Conservation (phyloP, 163 green algal genomes). For the Dunaliella salina region DNA sequence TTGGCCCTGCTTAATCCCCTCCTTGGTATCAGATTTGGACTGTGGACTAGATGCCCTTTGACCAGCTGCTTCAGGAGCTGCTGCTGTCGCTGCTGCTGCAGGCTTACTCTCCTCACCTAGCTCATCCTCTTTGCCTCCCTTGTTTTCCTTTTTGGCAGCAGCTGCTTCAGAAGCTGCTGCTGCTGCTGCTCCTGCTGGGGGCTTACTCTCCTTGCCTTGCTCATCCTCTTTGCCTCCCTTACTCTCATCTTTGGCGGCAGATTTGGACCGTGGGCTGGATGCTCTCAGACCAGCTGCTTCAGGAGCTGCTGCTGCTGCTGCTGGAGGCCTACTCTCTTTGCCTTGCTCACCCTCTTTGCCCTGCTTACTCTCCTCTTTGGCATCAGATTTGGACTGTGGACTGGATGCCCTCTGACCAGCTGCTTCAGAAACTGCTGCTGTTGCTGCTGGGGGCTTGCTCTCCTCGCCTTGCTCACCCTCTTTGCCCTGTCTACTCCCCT, state of each 20-base stretch:
- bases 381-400: not conserved
- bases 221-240: not conserved
- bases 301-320: not conserved
- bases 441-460: not conserved
- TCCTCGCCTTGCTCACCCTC: not conserved
- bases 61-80: not conserved
- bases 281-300: not conserved
- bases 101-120: not conserved
- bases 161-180: not conserved
- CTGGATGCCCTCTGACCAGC: not conserved
- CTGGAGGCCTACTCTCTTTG: not conserved
- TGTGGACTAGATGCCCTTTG: not conserved
- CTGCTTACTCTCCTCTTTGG: not conserved
- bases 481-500: not conserved
- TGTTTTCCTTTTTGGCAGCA: not conserved
- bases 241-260: not conserved
- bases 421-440: not conserved
- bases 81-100: not conserved
- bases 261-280: not conserved
- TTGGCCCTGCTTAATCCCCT: not conserved
- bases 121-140: not conserved
- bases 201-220: not conserved
- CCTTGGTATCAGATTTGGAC: not conserved
- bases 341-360: not conserved
- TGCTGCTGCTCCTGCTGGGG: not conserved